Conservation (phyloP, 2,329 filamentous ascomycete species). For the Colletotrichum cordylinicola region DNA sequence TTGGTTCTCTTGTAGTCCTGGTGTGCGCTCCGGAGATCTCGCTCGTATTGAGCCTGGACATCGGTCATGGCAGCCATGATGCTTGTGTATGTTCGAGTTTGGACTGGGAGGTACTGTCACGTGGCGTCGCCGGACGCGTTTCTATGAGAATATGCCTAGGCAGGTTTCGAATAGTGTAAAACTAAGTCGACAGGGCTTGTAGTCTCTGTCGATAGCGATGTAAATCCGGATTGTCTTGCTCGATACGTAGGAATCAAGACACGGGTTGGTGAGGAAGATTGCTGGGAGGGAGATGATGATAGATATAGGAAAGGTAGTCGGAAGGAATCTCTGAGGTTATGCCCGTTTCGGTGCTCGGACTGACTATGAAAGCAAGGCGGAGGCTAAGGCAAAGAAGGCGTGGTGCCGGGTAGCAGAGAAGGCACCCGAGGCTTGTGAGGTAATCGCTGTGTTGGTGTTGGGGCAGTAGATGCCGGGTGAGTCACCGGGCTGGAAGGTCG, state of each 20-base stretch:
- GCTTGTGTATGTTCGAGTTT: not conserved
- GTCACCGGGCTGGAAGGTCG: not conserved
- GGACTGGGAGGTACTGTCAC: not conserved
- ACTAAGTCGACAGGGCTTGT: not conserved
- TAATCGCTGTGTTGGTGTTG: not conserved
- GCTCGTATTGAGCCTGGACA: constrained; percentile 28
- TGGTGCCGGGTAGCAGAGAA: not conserved
- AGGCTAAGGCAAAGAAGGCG: not conserved
- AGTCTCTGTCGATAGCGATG: not conserved
- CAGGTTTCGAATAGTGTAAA: not conserved
- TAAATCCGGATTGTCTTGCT: not conserved
- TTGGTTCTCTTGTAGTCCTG: constrained; percentile 50
- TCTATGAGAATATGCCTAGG: not conserved
- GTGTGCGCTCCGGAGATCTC: constrained; percentile 49
- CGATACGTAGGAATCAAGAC: not conserved
- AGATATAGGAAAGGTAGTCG: not conserved
- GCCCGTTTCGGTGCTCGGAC: not conserved
- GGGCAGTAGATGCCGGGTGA: constrained; percentile 14
- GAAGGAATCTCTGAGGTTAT: not conserved
- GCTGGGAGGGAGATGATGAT: not conserved
- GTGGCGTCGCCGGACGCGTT: not conserved
- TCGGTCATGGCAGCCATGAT: constrained; percentile 30
- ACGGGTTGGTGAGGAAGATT: not conserved
- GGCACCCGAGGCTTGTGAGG: not conserved
- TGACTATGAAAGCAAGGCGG: not conserved